Base-by-base conservation (phyloP, 768 basidiomycete species). In the Boletus sp. region DNA sequence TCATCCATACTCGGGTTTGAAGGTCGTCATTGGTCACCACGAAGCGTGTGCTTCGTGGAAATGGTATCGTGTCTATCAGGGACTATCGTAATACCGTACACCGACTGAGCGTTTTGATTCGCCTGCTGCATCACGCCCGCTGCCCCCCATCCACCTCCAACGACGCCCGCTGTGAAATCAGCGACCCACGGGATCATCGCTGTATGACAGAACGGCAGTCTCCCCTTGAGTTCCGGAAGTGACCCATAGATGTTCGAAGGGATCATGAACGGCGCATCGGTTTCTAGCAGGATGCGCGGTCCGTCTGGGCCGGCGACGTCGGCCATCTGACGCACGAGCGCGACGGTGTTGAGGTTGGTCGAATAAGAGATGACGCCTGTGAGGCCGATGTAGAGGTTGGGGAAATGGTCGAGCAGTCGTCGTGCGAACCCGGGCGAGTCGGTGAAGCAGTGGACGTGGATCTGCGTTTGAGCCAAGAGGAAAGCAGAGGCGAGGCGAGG, bases 141-240 rank as follows among this genome's bases (percentile, higher is more conserved):
- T 0, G 82, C 71, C 40, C 77, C 74, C 82, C 83, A 87, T 4
- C 60, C 71, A 2, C 72, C 72, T 4, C 73, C 76, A 0, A 58
- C 52, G 1, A 80, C 66, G 1, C 71, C 70, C 4, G 87, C 83
- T 0, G 90, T 81, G 62, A 85, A 92, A 60, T 84, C 82, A 0
- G 90, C 89, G 0, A 87, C 87, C 90, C 90, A 93, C 0, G 91
- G 90, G 1, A 93, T 80, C 87, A 93, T 91, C 0, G 82, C 88
- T 0, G 83, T 82, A 62, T 91, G 90, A 51, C 79, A 88, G 8
- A 93, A 65, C 0, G 91, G 87, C 0, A 93, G 68, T 58, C 79
- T 80, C 3, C 84, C 83, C 59, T 83, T 83, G 51, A 76, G 51
- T 7, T 58, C 59, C 1, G 80, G 75, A 0, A 90, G 69, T 0